These are phyloP conservation scores for Quercus engelmannii DNA, from an alignment of 306 rosid genomes.

Conservation along the genomic window DNA sequence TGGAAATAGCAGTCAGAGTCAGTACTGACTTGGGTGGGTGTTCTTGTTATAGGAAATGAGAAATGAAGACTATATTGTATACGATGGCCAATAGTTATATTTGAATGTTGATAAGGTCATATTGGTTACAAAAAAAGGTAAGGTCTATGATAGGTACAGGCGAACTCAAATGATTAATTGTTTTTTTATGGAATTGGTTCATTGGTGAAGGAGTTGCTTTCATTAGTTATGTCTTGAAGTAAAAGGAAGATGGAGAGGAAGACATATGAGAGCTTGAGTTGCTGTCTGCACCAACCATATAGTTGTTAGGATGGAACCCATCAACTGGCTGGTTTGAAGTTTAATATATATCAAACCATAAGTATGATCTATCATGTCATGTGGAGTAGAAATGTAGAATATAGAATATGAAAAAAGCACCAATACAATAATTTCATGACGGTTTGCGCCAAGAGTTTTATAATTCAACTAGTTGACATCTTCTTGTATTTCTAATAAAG, in stretches of 20 bases:
- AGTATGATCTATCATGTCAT: not conserved
- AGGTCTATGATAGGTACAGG: constrained; percentile 38
- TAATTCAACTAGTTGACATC: too few relatives aligned
- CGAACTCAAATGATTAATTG: constrained; percentile 37
- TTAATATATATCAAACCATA: constrained; percentile 4
- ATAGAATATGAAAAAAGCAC: not conserved
- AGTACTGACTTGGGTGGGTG: not conserved
- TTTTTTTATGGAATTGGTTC: constrained; percentile 27
- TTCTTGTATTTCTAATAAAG: too few relatives aligned
- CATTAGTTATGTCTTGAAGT: constrained; percentile 74
- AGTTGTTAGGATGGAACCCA: constrained; percentile 70
- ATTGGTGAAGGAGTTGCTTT: constrained; percentile 38
- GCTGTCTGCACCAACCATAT: constrained; percentile 76
- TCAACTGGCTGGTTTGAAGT: constrained; percentile 29
- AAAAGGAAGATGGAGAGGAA: constrained; percentile 45
- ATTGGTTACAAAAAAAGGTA: not conserved
- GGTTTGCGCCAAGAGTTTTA: too few relatives aligned
- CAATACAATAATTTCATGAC: too few relatives aligned
- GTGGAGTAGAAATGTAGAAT: constrained; percentile 5
- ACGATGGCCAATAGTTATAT: constrained; percentile 7
- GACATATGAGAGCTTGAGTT: constrained; percentile 34
- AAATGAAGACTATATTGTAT: constrained; percentile 18
- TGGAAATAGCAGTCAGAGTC: not conserved
- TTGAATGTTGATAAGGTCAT: not conserved
- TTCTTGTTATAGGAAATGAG: constrained; percentile 20